phyloP scores from a whole-genome alignment of 495 filamentous ascomycete genomes.

The Aspergillus sclerotioniger region DNA sequence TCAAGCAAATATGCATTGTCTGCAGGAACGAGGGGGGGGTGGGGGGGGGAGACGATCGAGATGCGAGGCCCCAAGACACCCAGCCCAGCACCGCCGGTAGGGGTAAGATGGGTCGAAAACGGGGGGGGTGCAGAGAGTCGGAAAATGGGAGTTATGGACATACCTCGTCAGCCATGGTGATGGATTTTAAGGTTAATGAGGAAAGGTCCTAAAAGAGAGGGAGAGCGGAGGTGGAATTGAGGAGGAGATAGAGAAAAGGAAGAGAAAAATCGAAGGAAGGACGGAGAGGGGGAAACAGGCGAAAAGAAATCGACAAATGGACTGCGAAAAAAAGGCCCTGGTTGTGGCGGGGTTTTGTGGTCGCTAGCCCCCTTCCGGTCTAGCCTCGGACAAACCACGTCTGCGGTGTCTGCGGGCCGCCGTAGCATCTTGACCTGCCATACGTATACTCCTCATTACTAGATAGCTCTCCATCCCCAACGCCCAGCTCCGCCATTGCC shows the following conservation, averaged over 20 bases:
- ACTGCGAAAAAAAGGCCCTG: slow-evolving; percentile 28
- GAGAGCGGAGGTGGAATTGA: slow-evolving; percentile 9
- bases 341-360: slow-evolving; percentile 38
- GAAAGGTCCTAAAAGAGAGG: slow-evolving; percentile 21
- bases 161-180: slow-evolving; percentile 50
- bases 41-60: slow-evolving; percentile 25
- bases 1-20: slow-evolving; percentile 7
- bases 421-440: slow-evolving; percentile 15
- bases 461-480: slow-evolving; percentile 1
- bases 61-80: slow-evolving; percentile 33
- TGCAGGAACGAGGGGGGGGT: slow-evolving; percentile 8
- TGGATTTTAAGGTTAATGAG: slow-evolving; percentile 20
- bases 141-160: slow-evolving; percentile 10
- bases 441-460: slow-evolving; percentile 1
- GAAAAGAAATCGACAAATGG: slow-evolving; percentile 31
- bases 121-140: neutral
- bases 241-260: slow-evolving; percentile 16
- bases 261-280: slow-evolving; percentile 19
- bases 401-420: slow-evolving; percentile 6
- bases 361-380: slow-evolving; percentile 33
- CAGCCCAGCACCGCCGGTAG: slow-evolving; percentile 15
- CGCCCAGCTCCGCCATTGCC: neutral
- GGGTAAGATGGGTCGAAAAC: slow-evolving; percentile 7
- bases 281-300: slow-evolving; percentile 21
- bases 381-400: slow-evolving; percentile 24